phyloP scores from a whole-genome alignment of 2,329 filamentous ascomycete genomes.

The Clarireedia hainanense region DNA sequence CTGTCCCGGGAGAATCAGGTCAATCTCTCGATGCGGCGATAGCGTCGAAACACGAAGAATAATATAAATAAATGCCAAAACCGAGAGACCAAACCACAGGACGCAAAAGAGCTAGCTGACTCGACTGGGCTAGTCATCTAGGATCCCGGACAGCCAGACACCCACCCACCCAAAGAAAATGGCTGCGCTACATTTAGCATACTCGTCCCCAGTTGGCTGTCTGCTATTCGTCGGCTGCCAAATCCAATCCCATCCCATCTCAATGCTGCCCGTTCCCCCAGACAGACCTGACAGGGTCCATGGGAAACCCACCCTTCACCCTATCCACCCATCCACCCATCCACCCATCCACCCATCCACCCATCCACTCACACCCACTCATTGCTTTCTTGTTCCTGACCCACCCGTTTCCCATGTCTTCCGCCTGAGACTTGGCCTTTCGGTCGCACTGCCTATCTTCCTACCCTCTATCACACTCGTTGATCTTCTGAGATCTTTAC shows the following conservation, averaged over 20 bases:
- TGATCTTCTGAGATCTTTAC: conserved; percentile 25
- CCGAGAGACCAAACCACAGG: too few species aligned
- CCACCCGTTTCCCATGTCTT: conserved; percentile 15
- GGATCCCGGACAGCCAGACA: neutral
- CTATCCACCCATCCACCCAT: neutral
- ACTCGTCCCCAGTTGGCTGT: conserved; percentile 1
- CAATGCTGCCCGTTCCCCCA: conserved; percentile 21
- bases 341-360: too few species aligned
- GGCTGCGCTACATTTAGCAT: conserved; percentile 17
- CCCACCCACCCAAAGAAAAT: too few species aligned
- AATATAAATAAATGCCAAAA: too few species aligned
- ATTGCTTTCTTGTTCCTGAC: conserved; percentile 23
- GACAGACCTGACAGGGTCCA: conserved; percentile 11
- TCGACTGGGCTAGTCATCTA: neutral
- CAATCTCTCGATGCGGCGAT: too few species aligned
- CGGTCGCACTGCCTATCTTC: conserved; percentile 24
- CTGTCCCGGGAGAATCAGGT: too few species aligned
- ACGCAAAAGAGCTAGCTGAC: too few species aligned
- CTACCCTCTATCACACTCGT: conserved; percentile 24
- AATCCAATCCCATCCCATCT: conserved; percentile 19
- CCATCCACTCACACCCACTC: conserved; percentile 4
- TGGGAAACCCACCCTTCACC: neutral
- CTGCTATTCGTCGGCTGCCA: neutral
- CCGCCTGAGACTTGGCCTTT: conserved; percentile 22
- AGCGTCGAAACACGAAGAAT: too few species aligned